phyloP scores from a whole-genome alignment of 257 asterid species.

The Orobanche coerulescens region DNA sequence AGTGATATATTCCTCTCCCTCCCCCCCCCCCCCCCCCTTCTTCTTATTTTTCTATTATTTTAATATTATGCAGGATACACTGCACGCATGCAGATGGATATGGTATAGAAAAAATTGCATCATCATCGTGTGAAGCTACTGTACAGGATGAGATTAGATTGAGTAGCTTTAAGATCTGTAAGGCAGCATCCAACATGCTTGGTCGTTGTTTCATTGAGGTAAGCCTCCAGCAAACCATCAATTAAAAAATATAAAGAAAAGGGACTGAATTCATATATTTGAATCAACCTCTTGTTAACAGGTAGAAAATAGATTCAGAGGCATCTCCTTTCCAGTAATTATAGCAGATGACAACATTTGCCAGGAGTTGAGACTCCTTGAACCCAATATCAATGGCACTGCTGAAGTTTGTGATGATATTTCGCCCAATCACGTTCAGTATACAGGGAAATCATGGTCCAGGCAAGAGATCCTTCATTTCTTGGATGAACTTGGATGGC shows the following conservation, averaged over 20 bases:
- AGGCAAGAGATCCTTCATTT: slow-evolving; percentile 53
- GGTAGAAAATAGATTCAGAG: slow-evolving; percentile 63
- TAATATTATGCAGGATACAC: slow-evolving; percentile 47
- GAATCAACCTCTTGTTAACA: slow-evolving; percentile 23
- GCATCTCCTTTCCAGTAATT: slow-evolving; percentile 66
- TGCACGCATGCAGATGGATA: slow-evolving; percentile 55
- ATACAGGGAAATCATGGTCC: slow-evolving; percentile 34
- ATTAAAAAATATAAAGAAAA: too few relatives aligned
- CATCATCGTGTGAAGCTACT: slow-evolving; percentile 26
- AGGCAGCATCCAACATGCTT: slow-evolving; percentile 26
- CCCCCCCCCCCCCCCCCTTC: too few relatives aligned
- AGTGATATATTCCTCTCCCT: too few relatives aligned
- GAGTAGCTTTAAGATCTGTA: slow-evolving; percentile 39
- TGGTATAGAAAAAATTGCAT: slow-evolving; percentile 25
- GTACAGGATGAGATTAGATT: slow-evolving; percentile 42
- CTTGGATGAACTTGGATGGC: slow-evolving; percentile 88
- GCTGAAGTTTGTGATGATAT: slow-evolving; percentile 27
- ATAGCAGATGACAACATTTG: slow-evolving; percentile 74
- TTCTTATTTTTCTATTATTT: not conserved
- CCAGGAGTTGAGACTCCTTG: slow-evolving; percentile 61
- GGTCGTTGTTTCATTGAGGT: slow-evolving; percentile 95
- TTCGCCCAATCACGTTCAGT: slow-evolving; percentile 25
- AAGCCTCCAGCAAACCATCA: slow-evolving; percentile 7
- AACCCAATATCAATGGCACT: slow-evolving; percentile 44
- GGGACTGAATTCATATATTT: not conserved